phyloP scores from a whole-genome alignment of 805 yeast species.

The Myxozyma nipponensis region DNA sequence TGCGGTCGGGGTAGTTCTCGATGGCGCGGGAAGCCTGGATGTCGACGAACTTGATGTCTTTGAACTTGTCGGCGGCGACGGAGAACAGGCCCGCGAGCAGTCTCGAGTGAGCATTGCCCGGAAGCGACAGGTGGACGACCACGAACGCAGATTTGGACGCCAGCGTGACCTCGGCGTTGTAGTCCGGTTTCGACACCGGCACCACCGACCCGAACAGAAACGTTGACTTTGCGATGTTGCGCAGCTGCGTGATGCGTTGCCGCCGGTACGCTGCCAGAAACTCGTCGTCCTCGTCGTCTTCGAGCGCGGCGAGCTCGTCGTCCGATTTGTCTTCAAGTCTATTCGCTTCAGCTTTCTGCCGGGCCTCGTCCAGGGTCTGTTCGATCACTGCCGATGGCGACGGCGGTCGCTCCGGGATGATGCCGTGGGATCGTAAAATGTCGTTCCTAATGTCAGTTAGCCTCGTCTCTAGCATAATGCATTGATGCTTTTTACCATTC shows the following conservation, averaged over 20 bases:
- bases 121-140: slow-evolving; percentile 70
- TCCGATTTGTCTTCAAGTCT: slow-evolving; percentile 32
- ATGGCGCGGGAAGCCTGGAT: slow-evolving; percentile 88
- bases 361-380: slow-evolving; percentile 80
- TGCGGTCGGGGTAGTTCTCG: slow-evolving; percentile 83
- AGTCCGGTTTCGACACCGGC: slow-evolving; percentile 83
- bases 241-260: slow-evolving; percentile 72
- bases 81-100: slow-evolving; percentile 57
- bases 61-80: slow-evolving; percentile 60
- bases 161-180: slow-evolving; percentile 76
- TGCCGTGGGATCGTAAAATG: slow-evolving; percentile 81
- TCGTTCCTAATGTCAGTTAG: slow-evolving; percentile 58
- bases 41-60: slow-evolving; percentile 85
- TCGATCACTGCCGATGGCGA: slow-evolving; percentile 85
- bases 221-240: slow-evolving; percentile 40
- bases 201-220: slow-evolving; percentile 68
- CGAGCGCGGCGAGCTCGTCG: slow-evolving; percentile 63
- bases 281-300: slow-evolving; percentile 74
- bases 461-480: not conserved
- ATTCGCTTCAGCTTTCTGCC: slow-evolving; percentile 71
- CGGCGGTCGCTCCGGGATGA: slow-evolving; percentile 87
- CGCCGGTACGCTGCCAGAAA: slow-evolving; percentile 73
- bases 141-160: slow-evolving; percentile 66
- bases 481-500: slow-evolving; percentile 60
- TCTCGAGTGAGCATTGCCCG: slow-evolving; percentile 52